These are phyloP conservation scores for Naganishia cerealis DNA, from an alignment of 1,284 basidiomycete species.

Conservation along the genomic window DNA sequence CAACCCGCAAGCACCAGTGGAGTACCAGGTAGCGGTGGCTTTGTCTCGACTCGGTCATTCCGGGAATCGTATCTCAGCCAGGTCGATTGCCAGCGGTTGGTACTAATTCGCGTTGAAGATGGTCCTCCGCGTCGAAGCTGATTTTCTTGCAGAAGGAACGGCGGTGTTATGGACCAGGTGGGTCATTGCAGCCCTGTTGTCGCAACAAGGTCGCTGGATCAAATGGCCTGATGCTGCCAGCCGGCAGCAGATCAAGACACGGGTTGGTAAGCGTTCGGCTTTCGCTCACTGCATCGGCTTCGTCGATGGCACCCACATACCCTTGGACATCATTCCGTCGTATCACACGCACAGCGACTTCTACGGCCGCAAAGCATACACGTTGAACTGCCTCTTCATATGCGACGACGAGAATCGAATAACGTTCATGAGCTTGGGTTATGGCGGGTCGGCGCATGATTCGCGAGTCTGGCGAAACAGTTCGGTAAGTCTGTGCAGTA, in stretches of 20 bases:
- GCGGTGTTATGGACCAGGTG: conserved; percentile 3
- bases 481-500: too few relatives aligned
- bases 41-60: not conserved
- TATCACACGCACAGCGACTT: not conserved
- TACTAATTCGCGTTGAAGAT: too few relatives aligned
- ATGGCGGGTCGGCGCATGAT: conserved; percentile 3
- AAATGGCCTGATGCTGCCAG: not conserved
- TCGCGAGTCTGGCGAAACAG: too few relatives aligned
- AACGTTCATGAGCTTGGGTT: not conserved
- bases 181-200: not conserved
- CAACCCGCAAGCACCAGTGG: not conserved
- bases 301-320: not conserved
- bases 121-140: too few relatives aligned
- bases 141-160: not conserved
- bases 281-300: conserved; percentile 1
- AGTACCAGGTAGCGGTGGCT: conserved; percentile 6
- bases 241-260: not conserved
- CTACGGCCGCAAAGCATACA: conserved; percentile 1
- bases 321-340: not conserved
- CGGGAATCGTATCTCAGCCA: not conserved
- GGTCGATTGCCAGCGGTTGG: not conserved
- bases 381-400: not conserved
- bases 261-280: not conserved
- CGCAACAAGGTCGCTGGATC: not conserved
- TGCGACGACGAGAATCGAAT: conserved; percentile 9